phyloP scores from a whole-genome alignment of 768 basidiomycete genomes.

The Obba rivulosa region DNA sequence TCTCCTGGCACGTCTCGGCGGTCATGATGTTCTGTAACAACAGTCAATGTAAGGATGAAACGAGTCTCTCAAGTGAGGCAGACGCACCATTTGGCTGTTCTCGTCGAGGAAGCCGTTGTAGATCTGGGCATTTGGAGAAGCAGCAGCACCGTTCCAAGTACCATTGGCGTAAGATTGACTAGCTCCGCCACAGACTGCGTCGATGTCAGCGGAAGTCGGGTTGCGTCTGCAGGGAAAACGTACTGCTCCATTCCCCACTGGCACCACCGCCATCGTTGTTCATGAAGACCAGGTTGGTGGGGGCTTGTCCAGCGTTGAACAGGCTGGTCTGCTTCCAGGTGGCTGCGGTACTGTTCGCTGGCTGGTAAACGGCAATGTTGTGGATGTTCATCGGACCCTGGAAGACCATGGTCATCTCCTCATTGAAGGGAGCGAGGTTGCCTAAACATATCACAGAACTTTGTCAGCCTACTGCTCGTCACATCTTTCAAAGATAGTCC shows the following conservation, averaged over 20 bases:
- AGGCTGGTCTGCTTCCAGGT: constrained; percentile 23
- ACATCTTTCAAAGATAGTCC: too few relatives aligned
- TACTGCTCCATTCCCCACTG: constrained; percentile 24
- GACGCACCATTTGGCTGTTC: constrained; percentile 8
- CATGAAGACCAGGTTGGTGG: constrained; percentile 26
- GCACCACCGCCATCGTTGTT: constrained; percentile 23
- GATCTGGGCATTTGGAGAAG: constrained; percentile 16
- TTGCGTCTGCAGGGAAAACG: constrained; percentile 1
- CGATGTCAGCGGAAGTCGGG: background rate
- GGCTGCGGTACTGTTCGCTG: constrained; percentile 16
- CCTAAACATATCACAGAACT: too few relatives aligned
- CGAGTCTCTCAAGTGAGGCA: background rate
- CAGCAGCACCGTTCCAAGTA: constrained; percentile 17
- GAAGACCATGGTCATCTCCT: constrained; percentile 23
- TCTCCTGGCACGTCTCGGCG: constrained; percentile 11
- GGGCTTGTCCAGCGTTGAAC: constrained; percentile 13
- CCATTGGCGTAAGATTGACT: constrained; percentile 26
- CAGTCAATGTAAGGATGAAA: background rate
- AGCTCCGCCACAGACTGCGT: constrained; percentile 21
- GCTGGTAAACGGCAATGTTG: constrained; percentile 26
- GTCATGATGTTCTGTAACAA: constrained; percentile 24
- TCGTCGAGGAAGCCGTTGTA: constrained; percentile 1
- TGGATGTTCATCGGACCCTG: constrained; percentile 21
- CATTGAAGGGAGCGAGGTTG: constrained; percentile 25
- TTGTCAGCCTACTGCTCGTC: too few relatives aligned